phyloP scores from a whole-genome alignment of 441 rosid species.

The Pelargonium fulgidum region DNA sequence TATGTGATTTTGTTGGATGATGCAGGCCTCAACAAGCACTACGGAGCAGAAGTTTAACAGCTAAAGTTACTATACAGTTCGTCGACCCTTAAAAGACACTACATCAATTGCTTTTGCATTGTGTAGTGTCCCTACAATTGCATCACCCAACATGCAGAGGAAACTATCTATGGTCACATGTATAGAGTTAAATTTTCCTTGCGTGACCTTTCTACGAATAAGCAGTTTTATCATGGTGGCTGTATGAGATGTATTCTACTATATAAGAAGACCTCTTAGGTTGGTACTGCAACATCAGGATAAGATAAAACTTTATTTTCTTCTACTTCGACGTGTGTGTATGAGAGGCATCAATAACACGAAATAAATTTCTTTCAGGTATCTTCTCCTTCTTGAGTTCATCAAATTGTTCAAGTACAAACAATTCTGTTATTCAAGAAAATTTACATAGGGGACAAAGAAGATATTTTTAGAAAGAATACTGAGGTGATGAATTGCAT shows the following conservation, averaged over 20 bases:
- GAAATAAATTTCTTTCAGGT: constrained; percentile 13
- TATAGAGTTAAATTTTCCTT: constrained; percentile 36
- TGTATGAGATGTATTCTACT: constrained; percentile 8
- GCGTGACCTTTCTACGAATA: constrained; percentile 34
- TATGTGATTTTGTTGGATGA: constrained; percentile 8
- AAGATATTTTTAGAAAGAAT: constrained; percentile 20
- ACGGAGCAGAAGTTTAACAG: constrained; percentile 55
- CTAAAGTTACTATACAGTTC: constrained; percentile 19
- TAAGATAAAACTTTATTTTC: constrained; percentile 28
- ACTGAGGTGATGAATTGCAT: constrained; percentile 14
- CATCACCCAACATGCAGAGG: constrained; percentile 24
- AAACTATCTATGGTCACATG: constrained; percentile 27
- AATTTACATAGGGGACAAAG: constrained; percentile 20
- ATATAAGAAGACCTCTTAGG: constrained; percentile 13
- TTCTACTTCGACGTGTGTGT: constrained; percentile 17
- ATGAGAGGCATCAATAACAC: constrained; percentile 18
- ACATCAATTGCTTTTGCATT: constrained; percentile 23
- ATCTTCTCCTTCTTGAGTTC: constrained; percentile 12
- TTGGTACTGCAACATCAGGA: constrained; percentile 19
- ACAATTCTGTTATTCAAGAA: background rate
- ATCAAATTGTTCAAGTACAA: constrained; percentile 8
- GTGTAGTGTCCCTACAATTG: constrained; percentile 7
- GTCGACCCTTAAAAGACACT: constrained; percentile 16
- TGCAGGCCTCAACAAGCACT: constrained; percentile 68
- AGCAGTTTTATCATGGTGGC: constrained; percentile 28